A percentile compares a stretch with the other conserved stretches of the same genome.
phyloP scores from a whole-genome alignment of 106 monocot species.

The Dactylorhiza incarnata region DNA sequence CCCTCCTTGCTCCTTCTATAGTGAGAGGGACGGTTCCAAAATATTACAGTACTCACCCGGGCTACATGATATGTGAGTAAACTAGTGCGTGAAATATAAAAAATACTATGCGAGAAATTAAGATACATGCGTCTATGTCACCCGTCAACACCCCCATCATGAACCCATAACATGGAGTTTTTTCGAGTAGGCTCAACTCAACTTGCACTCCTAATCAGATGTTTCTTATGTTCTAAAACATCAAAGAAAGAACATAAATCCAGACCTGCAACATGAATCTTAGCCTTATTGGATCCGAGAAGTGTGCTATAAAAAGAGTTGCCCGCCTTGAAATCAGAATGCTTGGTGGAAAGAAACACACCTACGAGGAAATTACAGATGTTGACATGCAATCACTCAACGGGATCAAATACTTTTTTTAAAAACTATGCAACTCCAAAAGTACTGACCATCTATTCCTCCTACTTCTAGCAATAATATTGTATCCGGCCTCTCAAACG shows the following conservation, averaged over 20 bases:
- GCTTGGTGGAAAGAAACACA: slow-evolving; percentile 4
- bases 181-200: too few relatives aligned
- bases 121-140: too few relatives aligned
- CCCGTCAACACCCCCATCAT: too few relatives aligned
- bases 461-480: slow-evolving; percentile 57
- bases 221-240: neutral
- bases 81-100: too few relatives aligned
- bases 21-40: too few relatives aligned
- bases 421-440: neutral
- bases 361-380: slow-evolving; percentile 14
- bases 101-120: too few relatives aligned
- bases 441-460: slow-evolving; percentile 50
- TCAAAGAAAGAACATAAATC: neutral
- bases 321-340: slow-evolving; percentile 10
- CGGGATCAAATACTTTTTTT: neutral
- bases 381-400: neutral
- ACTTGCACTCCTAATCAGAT: neutral
- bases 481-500: slow-evolving; percentile 70
- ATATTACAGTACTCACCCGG: too few relatives aligned
- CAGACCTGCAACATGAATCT: slow-evolving; percentile 53
- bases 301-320: slow-evolving; percentile 22
- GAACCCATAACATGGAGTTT: too few relatives aligned
- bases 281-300: slow-evolving; percentile 18
- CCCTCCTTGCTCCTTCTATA: too few relatives aligned
- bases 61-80: too few relatives aligned